Percentiles rank a stretch among this genome's conserved stretches.
phyloP scores from a whole-genome alignment of 257 asterid species.

The Jacaranda copaia region DNA sequence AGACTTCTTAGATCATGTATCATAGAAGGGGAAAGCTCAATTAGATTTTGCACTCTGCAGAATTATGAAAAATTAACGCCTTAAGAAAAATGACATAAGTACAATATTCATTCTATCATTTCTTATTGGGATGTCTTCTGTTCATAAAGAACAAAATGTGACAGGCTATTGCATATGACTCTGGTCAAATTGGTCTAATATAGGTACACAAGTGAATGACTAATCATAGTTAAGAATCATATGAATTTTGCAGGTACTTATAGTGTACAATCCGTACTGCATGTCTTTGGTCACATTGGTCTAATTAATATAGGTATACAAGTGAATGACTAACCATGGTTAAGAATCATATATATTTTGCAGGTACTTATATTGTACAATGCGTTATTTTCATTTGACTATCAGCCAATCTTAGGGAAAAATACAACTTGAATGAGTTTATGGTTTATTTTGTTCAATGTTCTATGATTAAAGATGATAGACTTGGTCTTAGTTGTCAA shows the following conservation, averaged over 20 bases:
- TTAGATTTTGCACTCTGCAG: too few species aligned
- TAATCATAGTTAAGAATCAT: constrained; percentile 3
- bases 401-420: background rate
- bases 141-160: background rate
- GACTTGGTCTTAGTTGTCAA: background rate
- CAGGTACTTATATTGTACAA: background rate
- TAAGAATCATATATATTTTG: constrained; percentile 2
- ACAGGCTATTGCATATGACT: background rate
- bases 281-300: background rate
- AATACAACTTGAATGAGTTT: background rate
- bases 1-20: too few species aligned
- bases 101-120: background rate
- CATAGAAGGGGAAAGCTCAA: too few species aligned
- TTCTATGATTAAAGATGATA: background rate
- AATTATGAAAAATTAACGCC: too few species aligned
- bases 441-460: background rate
- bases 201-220: background rate
- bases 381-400: background rate
- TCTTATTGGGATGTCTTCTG: background rate
- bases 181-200: background rate
- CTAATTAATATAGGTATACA: background rate
- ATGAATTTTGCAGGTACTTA: constrained; percentile 4
- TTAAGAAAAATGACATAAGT: too few species aligned
- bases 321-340: background rate
- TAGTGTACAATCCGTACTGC: background rate